Conservation (phyloP, 2,329 filamentous ascomycete species). For the Thielaviopsis cerberus region DNA sequence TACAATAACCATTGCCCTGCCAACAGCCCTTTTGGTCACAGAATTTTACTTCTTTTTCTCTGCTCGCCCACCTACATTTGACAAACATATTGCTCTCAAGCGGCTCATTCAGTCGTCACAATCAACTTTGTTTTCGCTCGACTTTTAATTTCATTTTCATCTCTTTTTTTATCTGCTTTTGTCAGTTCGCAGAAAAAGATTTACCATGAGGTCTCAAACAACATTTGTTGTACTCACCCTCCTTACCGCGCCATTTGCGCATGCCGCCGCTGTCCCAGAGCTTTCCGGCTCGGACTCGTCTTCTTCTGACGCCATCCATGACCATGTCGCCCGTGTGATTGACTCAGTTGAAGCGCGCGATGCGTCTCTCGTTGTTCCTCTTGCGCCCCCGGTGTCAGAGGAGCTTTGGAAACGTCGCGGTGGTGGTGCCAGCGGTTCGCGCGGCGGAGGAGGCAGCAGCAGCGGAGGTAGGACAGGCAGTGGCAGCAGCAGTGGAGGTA, state of each 20-base stretch:
- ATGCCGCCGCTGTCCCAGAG: slow-evolving; percentile 15
- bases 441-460: slow-evolving; percentile 21
- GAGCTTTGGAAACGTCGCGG: slow-evolving; percentile 43
- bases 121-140: not conserved
- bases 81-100: no score
- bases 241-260: slow-evolving; percentile 14
- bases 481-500: slow-evolving; percentile 16
- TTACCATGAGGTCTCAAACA: slow-evolving; percentile 1
- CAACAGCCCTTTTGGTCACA: no score
- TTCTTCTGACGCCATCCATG: not conserved
- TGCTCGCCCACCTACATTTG: no score
- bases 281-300: slow-evolving; percentile 4
- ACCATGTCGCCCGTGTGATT: not conserved
- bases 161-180: not conserved
- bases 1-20: no score
- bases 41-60: no score
- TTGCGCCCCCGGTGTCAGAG: slow-evolving; percentile 7
- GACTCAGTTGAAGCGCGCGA: not conserved
- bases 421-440: slow-evolving; percentile 35
- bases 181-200: not conserved
- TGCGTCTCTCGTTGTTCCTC: not conserved
- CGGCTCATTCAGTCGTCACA: no score
- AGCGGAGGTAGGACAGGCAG: slow-evolving; percentile 15
- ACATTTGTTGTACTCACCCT: not conserved
- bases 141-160: not conserved